Percentiles rank a stretch among this genome's conserved stretches.
Conservation (phyloP, 2,329 filamentous ascomycete genomes). For the Trichophyton mentagrophytes region DNA sequence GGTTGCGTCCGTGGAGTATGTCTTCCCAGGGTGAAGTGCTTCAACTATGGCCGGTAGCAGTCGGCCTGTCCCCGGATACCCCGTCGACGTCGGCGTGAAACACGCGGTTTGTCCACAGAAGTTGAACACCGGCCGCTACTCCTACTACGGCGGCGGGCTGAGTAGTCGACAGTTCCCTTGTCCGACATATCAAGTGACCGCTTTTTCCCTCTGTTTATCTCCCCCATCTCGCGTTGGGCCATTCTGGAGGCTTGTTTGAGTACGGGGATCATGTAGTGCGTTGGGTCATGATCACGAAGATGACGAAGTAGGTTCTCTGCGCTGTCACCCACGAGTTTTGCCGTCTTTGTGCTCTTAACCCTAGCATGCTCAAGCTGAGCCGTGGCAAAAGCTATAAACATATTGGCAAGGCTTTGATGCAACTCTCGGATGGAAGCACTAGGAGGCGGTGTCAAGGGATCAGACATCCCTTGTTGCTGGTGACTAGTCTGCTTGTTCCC, state of each 20-base stretch:
- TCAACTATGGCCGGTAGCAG: conserved; percentile 17
- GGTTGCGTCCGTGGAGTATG: neutral
- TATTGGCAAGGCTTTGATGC: neutral
- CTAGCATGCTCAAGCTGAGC: conserved; percentile 28
- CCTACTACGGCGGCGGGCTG: neutral
- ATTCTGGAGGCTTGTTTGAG: conserved; percentile 23
- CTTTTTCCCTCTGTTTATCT: conserved; percentile 17
- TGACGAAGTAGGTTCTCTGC: conserved; percentile 31
- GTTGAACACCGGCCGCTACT: neutral
- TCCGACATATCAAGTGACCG: conserved; percentile 5
- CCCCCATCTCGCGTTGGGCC: conserved; percentile 16
- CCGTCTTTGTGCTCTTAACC: conserved; percentile 13
- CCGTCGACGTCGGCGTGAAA: neutral
- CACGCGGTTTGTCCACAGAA: neutral
- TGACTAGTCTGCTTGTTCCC: neutral
- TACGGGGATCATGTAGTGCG: conserved; percentile 22
- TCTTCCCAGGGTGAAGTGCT: neutral
- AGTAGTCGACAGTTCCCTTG: neutral
- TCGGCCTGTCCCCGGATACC: conserved; percentile 13
- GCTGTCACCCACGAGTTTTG: conserved; percentile 28
- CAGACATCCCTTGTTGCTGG: neutral
- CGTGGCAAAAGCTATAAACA: conserved; percentile 20
- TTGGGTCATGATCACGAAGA: conserved; percentile 17
- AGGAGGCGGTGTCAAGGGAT: neutral
- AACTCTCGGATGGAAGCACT: neutral